A percentile compares a stretch with the other conserved stretches of the same genome.
Conservation (phyloP, 2,329 filamentous ascomycete genomes). For the Trichoderma sp. region DNA sequence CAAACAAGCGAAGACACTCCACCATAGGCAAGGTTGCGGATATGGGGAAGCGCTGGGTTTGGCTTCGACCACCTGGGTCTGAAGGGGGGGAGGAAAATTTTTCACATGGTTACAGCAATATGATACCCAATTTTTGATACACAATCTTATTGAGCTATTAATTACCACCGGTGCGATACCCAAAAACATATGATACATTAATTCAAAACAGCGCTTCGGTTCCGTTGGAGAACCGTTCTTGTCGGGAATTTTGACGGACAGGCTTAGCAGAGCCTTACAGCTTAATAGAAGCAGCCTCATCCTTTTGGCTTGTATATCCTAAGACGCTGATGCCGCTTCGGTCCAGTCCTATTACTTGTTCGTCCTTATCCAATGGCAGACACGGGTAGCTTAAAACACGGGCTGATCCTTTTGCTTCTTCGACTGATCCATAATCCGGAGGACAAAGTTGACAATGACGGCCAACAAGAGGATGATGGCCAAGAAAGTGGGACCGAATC, state of each 20-base stretch:
- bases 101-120: background rate
- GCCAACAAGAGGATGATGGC: slow-evolving; percentile 82
- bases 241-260: background rate
- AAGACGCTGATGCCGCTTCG: background rate
- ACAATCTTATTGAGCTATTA: slow-evolving; percentile 8
- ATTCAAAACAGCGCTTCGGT: slow-evolving; percentile 7
- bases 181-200: slow-evolving; percentile 15
- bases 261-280: background rate
- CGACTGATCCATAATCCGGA: slow-evolving; percentile 58
- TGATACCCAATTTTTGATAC: slow-evolving; percentile 18
- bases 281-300: background rate
- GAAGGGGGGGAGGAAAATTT: background rate
- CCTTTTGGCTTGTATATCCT: background rate
- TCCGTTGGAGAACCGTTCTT: background rate
- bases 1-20: slow-evolving; percentile 42
- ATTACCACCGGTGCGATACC: background rate
- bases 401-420: slow-evolving; percentile 37
- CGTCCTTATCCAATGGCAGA: background rate
- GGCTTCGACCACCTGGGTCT: background rate
- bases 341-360: background rate
- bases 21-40: background rate
- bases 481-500: slow-evolving; percentile 87
- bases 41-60: background rate
- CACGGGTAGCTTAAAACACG: background rate
- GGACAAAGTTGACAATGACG: slow-evolving; percentile 92